These are phyloP conservation scores for Amesomyces nigricolor DNA, from an alignment of 2,329 filamentous ascomycete species.

Conservation along the genomic window DNA sequence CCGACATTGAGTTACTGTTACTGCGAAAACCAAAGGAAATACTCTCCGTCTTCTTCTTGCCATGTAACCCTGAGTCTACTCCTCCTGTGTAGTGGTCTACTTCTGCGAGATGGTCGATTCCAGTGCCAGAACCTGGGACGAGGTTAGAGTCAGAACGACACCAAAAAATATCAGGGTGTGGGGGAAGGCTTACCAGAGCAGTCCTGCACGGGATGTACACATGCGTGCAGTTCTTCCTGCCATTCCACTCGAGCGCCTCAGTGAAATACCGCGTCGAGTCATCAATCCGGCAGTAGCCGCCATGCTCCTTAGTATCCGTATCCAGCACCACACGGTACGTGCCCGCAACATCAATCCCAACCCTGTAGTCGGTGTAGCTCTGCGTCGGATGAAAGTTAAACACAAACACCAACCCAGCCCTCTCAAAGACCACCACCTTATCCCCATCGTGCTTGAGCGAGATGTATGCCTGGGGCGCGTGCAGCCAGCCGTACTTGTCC, in stretches of 20 bases:
- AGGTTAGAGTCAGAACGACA: background rate
- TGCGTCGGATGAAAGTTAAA: conserved; percentile 90
- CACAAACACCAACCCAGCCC: conserved; percentile 81
- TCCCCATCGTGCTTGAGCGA: conserved; percentile 89
- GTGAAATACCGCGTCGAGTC: conserved; percentile 87
- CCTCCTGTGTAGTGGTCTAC: background rate
- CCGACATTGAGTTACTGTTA: background rate
- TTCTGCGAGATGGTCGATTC: conserved; percentile 31
- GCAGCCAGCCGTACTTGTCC: conserved; percentile 86
- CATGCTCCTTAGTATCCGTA: conserved; percentile 69
- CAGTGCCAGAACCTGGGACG: conserved; percentile 27
- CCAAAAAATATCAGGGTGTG: background rate
- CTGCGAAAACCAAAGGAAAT: background rate
- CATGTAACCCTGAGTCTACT: background rate
- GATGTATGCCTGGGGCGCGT: conserved; percentile 79
- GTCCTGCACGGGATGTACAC: conserved; percentile 82
- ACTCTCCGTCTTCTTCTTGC: background rate
- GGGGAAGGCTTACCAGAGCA: conserved; percentile 60
- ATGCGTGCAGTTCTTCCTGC: conserved; percentile 82
- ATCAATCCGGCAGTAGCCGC: conserved; percentile 72
- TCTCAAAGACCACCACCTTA: conserved; percentile 94
- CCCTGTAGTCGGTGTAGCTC: conserved; percentile 87
- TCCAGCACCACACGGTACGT: conserved; percentile 85
- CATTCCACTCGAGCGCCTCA: conserved; percentile 84
- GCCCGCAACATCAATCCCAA: conserved; percentile 78